Percentiles rank a stretch among this genome's conserved stretches.
Conservation (phyloP, 805 yeast genomes). For the Metschnikowia continentalis region DNA sequence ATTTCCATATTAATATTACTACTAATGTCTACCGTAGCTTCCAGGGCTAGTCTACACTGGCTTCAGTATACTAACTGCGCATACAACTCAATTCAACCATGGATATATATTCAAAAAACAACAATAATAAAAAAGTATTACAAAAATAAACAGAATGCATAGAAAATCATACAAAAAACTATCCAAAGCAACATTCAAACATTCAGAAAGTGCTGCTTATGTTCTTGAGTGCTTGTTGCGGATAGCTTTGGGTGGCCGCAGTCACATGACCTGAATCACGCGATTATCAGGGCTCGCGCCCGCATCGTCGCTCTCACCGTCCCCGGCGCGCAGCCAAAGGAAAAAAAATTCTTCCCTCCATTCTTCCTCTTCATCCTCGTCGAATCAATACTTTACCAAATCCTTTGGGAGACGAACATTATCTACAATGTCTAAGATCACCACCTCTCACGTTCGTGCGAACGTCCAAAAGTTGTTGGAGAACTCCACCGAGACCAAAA, state of each 20-base stretch:
- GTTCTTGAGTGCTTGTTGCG: no score
- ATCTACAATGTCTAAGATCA: constrained; percentile 75
- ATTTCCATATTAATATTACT: no score
- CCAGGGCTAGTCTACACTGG: no score
- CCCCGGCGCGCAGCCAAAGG: constrained; percentile 1
- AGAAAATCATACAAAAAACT: no score
- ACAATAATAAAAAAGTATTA: no score
- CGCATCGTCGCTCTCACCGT: constrained; percentile 2
- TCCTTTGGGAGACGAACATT: constrained; percentile 71
- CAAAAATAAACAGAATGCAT: no score
- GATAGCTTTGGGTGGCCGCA: background rate
- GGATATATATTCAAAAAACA: no score
- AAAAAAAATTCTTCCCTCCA: constrained; percentile 6
- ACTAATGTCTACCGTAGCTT: no score
- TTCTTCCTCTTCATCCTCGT: constrained; percentile 42
- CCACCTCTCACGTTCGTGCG: constrained; percentile 92
- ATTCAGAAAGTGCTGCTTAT: no score
- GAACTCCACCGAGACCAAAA: constrained; percentile 90
- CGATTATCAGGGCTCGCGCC: constrained; percentile 14
- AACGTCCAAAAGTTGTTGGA: constrained; percentile 89
- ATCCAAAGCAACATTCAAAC: no score
- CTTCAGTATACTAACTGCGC: no score
- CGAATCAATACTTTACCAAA: constrained; percentile 51
- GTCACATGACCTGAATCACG: background rate
- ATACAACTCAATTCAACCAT: no score